Conservation (phyloP, 2,329 filamentous ascomycete genomes). For the Furcasterigmium furcatum region DNA sequence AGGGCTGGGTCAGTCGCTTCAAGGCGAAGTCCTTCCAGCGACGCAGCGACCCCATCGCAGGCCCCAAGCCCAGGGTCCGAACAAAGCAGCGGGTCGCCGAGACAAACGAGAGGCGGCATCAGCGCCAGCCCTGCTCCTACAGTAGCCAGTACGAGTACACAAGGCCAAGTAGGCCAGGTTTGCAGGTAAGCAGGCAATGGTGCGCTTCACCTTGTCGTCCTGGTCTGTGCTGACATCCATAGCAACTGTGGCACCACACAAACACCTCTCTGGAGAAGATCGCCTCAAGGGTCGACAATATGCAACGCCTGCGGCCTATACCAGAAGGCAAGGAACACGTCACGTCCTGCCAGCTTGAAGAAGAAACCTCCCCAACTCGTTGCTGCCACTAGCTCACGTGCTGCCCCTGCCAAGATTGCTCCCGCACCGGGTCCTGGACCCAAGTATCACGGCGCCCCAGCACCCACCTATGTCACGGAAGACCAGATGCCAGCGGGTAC, state of each 20-base stretch:
- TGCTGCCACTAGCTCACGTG: conserved; percentile 38
- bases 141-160: conserved; percentile 5
- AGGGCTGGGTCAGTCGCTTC: not conserved
- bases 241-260: conserved; percentile 95
- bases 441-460: conserved; percentile 38
- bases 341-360: conserved; percentile 86
- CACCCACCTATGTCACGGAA: conserved; percentile 72
- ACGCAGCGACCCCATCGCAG: conserved; percentile 9
- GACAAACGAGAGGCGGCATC: conserved; percentile 3
- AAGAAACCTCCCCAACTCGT: conserved; percentile 68
- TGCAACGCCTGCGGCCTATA: conserved; percentile 98
- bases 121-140: conserved; percentile 10
- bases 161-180: conserved; percentile 56
- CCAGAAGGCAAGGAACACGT: conserved; percentile 86
- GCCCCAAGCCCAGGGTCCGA: conserved; percentile 10
- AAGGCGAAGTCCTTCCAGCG: conserved; percentile 10
- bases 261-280: conserved; percentile 92
- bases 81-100: conserved; percentile 8
- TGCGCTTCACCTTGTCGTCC: no score
- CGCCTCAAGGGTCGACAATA: conserved; percentile 88
- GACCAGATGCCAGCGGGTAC: conserved; percentile 78
- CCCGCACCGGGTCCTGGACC: conserved; percentile 27
- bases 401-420: conserved; percentile 31
- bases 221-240: conserved; percentile 16
- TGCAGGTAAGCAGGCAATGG: conserved; percentile 67